Base-by-base conservation (phyloP, 352 stramenopile species). In the Globisporangium irregulare region DNA sequence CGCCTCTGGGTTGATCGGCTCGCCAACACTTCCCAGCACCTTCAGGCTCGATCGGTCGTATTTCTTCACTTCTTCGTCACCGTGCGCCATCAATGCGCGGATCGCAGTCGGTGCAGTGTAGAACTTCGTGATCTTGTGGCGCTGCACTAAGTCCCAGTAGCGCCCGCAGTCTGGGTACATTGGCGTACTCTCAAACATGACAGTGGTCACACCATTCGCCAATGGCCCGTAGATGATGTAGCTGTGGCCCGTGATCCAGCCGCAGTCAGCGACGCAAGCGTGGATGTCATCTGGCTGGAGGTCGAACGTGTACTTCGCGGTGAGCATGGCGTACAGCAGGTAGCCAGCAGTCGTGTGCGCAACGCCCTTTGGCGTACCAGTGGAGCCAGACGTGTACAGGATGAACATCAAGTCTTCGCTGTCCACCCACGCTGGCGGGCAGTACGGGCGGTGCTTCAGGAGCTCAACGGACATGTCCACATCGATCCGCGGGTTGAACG, bases 181-280 rank as follows among this genome's bases (percentile, higher is more conserved):
- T 0, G 98, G 98, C 8, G 97, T 99, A 29, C 80, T 95, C 79
- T 99, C 98, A 74, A 99, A 99, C 90, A 99, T 97, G 64, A 99
- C 85, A 3, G 97, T 99, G 4, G 97, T 99, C n/a, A 86, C 85
- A 50, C 98, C 97, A 72, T 99, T 99, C 53, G 94, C 79, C 5
- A 99, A 78, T 4, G 97, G 96, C 9, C 97, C 98, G 77, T 99
- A 99, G 7, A 99, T 85, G 69, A 99, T 98, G 77, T 97, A 98
- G 61, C 86, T 97, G 82, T 99, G 97, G 36, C 97, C 97, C 14
- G 97, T 99, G 73, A 99, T 98, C 97, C 97, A 99, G 15, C 97
- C 97, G 20, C 88, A 90, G 74, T 99, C 97, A 1, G 97, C 96
- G 4, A 99, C 93, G 75, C 96, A 99, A 1, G 91, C 92, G 73